phyloP scores from a whole-genome alignment of 495 filamentous ascomycete genomes.

The Haplographium delicatum region DNA sequence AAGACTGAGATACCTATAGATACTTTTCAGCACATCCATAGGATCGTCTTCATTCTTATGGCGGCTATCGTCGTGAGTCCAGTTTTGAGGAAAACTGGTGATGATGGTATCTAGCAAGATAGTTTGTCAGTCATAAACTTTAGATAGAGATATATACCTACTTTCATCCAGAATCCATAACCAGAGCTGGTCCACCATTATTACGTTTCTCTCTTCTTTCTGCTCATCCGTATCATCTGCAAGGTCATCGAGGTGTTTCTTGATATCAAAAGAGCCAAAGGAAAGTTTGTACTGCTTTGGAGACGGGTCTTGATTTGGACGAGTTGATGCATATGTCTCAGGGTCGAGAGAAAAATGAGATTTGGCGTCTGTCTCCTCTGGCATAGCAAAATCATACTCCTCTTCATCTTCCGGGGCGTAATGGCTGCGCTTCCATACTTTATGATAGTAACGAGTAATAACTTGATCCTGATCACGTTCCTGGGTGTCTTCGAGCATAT shows the following conservation, averaged over 20 bases:
- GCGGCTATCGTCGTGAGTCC: constrained; percentile 1
- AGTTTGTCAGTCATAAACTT: background rate
- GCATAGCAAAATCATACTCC: background rate
- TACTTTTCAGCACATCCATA: constrained; percentile 1
- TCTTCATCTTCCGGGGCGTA: background rate
- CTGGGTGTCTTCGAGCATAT: constrained; percentile 50
- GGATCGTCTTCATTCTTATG: constrained; percentile 1
- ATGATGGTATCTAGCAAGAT: constrained; percentile 4
- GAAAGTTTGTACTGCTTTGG: background rate
- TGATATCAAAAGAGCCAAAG: no score
- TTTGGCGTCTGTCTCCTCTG: background rate
- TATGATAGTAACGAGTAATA: constrained; percentile 37
- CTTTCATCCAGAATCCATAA: constrained; percentile 9
- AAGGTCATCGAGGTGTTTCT: no score
- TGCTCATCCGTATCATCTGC: background rate
- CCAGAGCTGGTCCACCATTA: constrained; percentile 11
- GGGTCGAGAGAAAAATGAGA: background rate
- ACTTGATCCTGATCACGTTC: constrained; percentile 55
- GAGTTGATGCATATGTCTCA: background rate
- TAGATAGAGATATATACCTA: background rate
- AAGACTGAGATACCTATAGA: background rate
- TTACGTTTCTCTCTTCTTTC: background rate
- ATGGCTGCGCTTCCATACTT: constrained; percentile 2
- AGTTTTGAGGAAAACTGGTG: constrained; percentile 11
- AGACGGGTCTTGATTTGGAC: background rate